A percentile compares a stretch with the other conserved stretches of the same genome.
Evolutionary conservation across 345 rosid species (phyloP).

Genomic region (Rubroshorea leprosula): DNA sequence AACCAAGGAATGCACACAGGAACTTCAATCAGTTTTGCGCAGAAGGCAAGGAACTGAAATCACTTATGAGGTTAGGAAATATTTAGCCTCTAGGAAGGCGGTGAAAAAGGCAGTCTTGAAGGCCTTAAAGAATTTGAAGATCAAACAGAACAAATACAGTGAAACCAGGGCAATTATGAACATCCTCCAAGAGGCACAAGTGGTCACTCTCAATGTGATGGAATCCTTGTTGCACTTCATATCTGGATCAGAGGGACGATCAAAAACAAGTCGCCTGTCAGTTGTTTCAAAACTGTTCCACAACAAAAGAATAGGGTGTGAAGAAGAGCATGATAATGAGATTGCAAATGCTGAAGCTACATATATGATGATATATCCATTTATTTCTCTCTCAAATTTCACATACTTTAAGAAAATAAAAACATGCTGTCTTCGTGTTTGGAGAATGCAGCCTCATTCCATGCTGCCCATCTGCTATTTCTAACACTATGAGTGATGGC

Average conservation of each 20-base stretch:
- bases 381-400: too few relatives aligned
- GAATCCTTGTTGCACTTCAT: conserved; percentile 25
- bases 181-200: conserved; percentile 27
- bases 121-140: conserved; percentile 19
- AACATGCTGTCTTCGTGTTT: too few relatives aligned
- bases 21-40: conserved; percentile 23
- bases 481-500: too few relatives aligned
- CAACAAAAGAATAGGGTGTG: conserved; percentile 11
- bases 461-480: too few relatives aligned
- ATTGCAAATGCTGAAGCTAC: conserved; percentile 22
- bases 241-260: conserved; percentile 15
- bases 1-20: conserved; percentile 19
- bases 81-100: conserved; percentile 21
- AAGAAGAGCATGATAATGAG: conserved; percentile 12
- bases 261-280: conserved; percentile 8
- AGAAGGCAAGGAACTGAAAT: conserved; percentile 20
- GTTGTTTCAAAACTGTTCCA: conserved; percentile 21
- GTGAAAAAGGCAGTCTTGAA: conserved; percentile 18
- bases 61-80: conserved; percentile 10
- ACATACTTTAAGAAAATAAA: too few relatives aligned
- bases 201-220: conserved; percentile 14
- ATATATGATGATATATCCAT: too few relatives aligned
- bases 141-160: conserved; percentile 3
- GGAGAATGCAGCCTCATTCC: too few relatives aligned
- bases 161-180: conserved; percentile 5